Evolutionary conservation across 1,284 basidiomycete genomes (phyloP), one percentile per base, ranked within the genome.

Genomic region (Tilletia walkeri): DNA sequence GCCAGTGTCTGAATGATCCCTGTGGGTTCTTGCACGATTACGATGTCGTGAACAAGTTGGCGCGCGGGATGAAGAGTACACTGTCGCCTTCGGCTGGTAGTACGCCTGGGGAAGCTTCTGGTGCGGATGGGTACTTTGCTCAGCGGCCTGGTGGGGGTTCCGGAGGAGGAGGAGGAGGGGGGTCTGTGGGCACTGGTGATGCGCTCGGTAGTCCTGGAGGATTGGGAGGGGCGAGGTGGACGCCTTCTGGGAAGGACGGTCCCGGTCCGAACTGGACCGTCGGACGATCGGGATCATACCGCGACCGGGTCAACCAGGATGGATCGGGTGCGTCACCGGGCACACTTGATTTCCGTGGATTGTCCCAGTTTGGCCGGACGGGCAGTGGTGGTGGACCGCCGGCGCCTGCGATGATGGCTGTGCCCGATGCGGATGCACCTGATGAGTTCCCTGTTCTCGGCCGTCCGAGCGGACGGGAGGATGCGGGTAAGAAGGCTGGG

Each of bases 11-110:
- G 56, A 77, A 72, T 49, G 79, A 82, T 48, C 80, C 80, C 5
- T 82, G 83, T 74, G 74, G 76, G 20, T 82, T 84, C 66, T 61
- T 83, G 73, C 82, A 83, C 65, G 79, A 82, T 67, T 78, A 76
- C 34, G 82, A 77, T 54, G 91, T 80, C 89, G 92, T 78, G 88
- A 90, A 66, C 89, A 92, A 80, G 86, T 91, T 69, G 82, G 89
- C 79, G 2, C 66, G 74, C 4, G 77, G 78, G 48, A 76, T 81
- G 59, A 63, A 63, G 59, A 45, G 48, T 20, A 41, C 49, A 20
- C 61, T 68, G 41, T 39, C 49, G 48, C 30, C 49, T 41, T 56
- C 50, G 20, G 66, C 41, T 5, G 45, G 47, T 30, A 63, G 36
- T 16, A 63, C 59, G 36, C 59, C 59, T 18, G 36, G 36, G 36